Base-by-base conservation (phyloP, 495 filamentous ascomycete species). In the Xylaria cubensis region DNA sequence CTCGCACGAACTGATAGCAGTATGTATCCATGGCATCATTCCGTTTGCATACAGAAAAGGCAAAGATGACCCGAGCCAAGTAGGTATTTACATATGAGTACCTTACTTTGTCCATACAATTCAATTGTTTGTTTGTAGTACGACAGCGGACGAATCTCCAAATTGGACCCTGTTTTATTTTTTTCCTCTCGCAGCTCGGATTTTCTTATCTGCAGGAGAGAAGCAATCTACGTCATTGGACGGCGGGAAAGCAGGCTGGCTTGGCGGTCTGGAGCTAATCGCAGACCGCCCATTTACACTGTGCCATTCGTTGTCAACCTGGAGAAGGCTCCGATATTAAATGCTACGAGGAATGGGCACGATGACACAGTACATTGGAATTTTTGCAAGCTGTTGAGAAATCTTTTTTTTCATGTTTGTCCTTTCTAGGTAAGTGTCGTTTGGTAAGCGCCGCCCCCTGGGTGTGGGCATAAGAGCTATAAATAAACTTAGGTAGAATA, bases 161-260 rank as follows among this genome's bases (percentile, higher is more conserved):
- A 56, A 67, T 67, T 56, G 21, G 50, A 56, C 48, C 48, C 65
- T n/a, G 6, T 67, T 67, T 42, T 29, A 67, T 34, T 53, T 53
- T 34, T 53, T 51, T 53, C 41, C 21, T 26, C 21, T 5, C 61
- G 34, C 19, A 29, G 61, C 61, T 29, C 2, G 21, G 61, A 1
- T 53, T 67, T 53, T 53, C 44, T 67, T 67, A 67, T 67, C 46
- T 51, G 32, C 19, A 10, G 24, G 46, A n/a, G 26, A 44, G 39
- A 21, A 17, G 0, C 24, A n/a, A 55, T 48, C 3, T 53, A 67
- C 65, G 50, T 67, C 65, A 67, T 56, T 67, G 48, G 50, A 56
- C 44, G 29, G 13, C 48, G 26, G 44, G 24, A 24, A 29, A 67
- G 64, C 63, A 67, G 65, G 50, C 65, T 67, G 2, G 8, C 64